These are phyloP conservation scores for Trichophyton simii DNA, from an alignment of 2,329 filamentous ascomycete genomes.

Conservation along the genomic window DNA sequence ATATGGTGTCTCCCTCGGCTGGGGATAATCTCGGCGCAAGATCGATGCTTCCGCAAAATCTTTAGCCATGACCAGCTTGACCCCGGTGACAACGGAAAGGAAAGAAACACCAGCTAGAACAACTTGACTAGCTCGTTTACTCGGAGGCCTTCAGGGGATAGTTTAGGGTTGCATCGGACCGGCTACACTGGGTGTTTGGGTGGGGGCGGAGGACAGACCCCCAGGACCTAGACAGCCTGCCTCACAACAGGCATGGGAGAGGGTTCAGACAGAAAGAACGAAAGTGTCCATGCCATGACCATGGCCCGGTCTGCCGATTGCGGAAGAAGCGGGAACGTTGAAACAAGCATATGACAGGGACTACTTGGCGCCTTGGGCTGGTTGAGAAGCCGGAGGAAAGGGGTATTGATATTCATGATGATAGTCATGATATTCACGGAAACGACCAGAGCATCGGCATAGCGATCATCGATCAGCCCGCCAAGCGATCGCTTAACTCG, in stretches of 20 bases:
- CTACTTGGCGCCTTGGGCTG: neutral
- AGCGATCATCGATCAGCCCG: neutral
- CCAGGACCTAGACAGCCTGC: neutral
- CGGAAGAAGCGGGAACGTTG: neutral
- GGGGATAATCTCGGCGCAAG: neutral
- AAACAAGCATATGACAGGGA: conserved; percentile 2
- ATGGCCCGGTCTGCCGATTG: neutral
- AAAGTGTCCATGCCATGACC: neutral
- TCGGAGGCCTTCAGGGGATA: neutral
- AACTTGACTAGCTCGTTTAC: too few species aligned
- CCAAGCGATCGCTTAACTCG: neutral
- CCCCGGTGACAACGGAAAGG: neutral
- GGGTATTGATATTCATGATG: neutral
- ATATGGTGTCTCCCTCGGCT: neutral
- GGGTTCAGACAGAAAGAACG: neutral
- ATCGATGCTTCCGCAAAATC: neutral
- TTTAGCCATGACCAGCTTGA: neutral
- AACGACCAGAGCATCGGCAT: neutral
- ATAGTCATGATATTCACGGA: neutral
- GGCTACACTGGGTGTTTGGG: neutral
- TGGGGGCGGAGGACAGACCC: neutral
- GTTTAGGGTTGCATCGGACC: neutral
- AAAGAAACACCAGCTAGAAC: neutral
- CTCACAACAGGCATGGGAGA: neutral
- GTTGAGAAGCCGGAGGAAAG: neutral